Evolutionary conservation across 768 basidiomycete species (phyloP).

Genomic region (Pleurotus citrinopileatus): DNA sequence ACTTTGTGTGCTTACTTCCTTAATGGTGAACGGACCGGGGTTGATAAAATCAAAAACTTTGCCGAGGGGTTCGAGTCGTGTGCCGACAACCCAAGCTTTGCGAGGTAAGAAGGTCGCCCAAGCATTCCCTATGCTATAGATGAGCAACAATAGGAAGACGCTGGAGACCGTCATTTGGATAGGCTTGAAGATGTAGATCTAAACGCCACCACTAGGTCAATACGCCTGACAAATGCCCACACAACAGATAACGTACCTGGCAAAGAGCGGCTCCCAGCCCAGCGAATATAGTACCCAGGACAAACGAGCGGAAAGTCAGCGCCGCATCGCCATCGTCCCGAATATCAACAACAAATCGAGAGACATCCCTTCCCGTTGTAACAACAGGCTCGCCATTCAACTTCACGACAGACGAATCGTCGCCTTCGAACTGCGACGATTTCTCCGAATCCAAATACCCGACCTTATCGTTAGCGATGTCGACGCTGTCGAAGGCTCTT

Average conservation of each 20-base stretch:
- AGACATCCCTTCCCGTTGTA: conserved; percentile 47
- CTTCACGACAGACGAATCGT: conserved; percentile 23
- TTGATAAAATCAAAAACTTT: conserved; percentile 47
- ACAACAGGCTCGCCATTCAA: conserved; percentile 41
- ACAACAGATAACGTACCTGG: conserved; percentile 40
- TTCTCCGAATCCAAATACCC: conserved; percentile 9
- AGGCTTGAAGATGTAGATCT: conserved; percentile 65
- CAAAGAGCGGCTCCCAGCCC: conserved; percentile 56
- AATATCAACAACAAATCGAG: conserved; percentile 50
- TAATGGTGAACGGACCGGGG: conserved; percentile 53
- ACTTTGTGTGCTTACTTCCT: conserved; percentile 48
- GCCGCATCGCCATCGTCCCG: conserved; percentile 58
- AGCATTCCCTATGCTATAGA: conserved; percentile 45
- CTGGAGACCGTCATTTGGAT: conserved; percentile 47
- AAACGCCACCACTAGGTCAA: background rate
- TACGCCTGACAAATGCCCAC: background rate
- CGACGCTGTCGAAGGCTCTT: background rate
- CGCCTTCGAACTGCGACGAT: conserved; percentile 14
- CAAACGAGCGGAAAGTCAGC: conserved; percentile 52
- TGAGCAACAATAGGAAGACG: conserved; percentile 55
- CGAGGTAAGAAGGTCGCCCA: conserved; percentile 50
- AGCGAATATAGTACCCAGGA: conserved; percentile 55
- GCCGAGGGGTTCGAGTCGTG: conserved; percentile 36
- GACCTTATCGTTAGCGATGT: background rate
- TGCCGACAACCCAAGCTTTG: conserved; percentile 39